Evolutionary conservation across 768 basidiomycete genomes (phyloP).

Genomic region (Lactifluus piperatus): DNA sequence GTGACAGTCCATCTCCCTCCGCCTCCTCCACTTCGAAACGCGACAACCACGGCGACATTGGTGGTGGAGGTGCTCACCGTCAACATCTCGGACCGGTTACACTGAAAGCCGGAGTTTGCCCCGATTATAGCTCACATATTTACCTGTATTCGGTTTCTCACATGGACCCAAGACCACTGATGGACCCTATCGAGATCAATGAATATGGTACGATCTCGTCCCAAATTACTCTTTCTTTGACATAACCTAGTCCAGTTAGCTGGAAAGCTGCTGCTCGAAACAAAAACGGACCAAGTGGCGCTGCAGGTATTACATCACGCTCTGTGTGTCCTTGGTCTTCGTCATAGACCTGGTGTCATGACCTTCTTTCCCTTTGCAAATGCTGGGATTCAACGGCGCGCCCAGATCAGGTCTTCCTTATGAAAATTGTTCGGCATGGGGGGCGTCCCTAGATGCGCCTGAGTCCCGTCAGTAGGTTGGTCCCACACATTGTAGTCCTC

Average conservation of each 20-base stretch:
- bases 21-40: background rate
- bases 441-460: background rate
- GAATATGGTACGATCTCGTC: background rate
- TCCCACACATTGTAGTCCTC: background rate
- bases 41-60: background rate
- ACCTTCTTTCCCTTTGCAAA: background rate
- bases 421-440: background rate
- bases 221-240: background rate
- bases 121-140: background rate
- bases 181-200: background rate
- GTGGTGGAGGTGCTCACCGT: background rate
- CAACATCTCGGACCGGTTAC: background rate
- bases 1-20: background rate
- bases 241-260: background rate
- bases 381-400: background rate
- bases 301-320: background rate
- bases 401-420: background rate
- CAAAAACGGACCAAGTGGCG: background rate
- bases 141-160: background rate
- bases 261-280: background rate
- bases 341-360: background rate
- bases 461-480: background rate
- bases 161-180: background rate
- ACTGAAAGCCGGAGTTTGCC: background rate
- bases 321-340: background rate